Evolutionary conservation across 768 basidiomycete genomes (phyloP), one percentile per base, ranked within the genome.

Genomic region (Rossbeevera mucosa): DNA sequence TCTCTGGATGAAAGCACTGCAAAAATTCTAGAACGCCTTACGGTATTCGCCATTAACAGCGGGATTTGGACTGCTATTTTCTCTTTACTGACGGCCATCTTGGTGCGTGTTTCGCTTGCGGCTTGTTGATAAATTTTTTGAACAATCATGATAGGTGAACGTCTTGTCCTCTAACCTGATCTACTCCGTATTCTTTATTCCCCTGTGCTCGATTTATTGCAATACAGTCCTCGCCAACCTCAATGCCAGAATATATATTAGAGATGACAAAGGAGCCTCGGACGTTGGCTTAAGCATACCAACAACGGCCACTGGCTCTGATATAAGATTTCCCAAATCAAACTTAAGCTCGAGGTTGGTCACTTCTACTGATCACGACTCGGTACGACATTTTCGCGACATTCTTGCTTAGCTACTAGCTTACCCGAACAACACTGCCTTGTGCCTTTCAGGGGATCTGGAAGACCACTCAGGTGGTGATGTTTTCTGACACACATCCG

Each of bases 61-160:
- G 48, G 48, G 9, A 50, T 50, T 13, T 50, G 48, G 48, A 50
- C 48, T 13, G 48, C 48, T 4, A 30, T 40, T 29, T 50, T 50
- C 21, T 50, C 48, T 20, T 16, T 50, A 9, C 40, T 50, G 28
- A n/a, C 48, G 9, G 48, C 48, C 48, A 24, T 50, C 40, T 30
- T 50, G 26, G 48, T 42, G 20, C 14, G 48, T 42, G 26, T 38
- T 16, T 36, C 16, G 14, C 16, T 13, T 7, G 21, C 45, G 18
- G 2, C 8, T 9, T 20, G 12, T 30, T 12, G 20, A 20, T 20
- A 7, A 20, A 3, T 30, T 7, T 20, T 20, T 30, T 20, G 3
- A 30, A 20, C 20, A 18, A 46, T 25, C 13, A 44, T 14, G 20
- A 42, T 16, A 50, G 48, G 48, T 50, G 28, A 18, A 31, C 18